These are phyloP conservation scores for Yarrowia divulgata DNA, from an alignment of 805 yeast genomes.

Conservation along the genomic window DNA sequence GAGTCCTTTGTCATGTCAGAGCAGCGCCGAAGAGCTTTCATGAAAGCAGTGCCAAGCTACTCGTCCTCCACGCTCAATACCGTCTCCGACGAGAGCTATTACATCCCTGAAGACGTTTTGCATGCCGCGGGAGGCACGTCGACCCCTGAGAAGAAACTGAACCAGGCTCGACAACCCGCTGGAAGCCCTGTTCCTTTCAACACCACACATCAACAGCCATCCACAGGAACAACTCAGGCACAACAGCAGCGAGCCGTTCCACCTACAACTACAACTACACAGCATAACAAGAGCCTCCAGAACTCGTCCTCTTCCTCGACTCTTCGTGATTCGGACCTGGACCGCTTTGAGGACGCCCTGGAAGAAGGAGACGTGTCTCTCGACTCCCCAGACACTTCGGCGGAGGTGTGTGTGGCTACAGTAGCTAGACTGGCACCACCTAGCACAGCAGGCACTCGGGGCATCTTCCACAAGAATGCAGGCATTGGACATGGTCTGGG, in stretches of 20 bases:
- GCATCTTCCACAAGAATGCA: constrained; percentile 30
- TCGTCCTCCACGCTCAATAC: constrained; percentile 37
- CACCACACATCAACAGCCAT: background rate
- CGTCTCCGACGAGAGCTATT: constrained; percentile 33
- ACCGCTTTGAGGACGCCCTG: constrained; percentile 30
- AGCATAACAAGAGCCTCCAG: constrained; percentile 13
- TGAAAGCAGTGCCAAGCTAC: constrained; percentile 25
- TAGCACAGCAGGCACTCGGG: constrained; percentile 14
- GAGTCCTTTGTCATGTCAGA: constrained; percentile 36
- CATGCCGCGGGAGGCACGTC: constrained; percentile 30
- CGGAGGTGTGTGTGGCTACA: constrained; percentile 21
- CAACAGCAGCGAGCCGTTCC: background rate
- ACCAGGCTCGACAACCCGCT: background rate
- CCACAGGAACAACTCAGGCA: background rate
- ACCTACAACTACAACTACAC: background rate
- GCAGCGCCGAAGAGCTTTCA: constrained; percentile 32
- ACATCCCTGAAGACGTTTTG: constrained; percentile 35
- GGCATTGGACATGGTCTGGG: constrained; percentile 25
- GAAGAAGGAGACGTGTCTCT: constrained; percentile 22
- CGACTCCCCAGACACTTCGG: constrained; percentile 30
- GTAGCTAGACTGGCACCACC: constrained; percentile 31
- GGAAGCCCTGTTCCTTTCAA: constrained; percentile 1
- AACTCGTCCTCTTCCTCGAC: constrained; percentile 1
- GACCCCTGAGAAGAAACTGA: constrained; percentile 30
- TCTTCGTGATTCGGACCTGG: constrained; percentile 23